These are phyloP conservation scores for Pseudofabraea citricarpa DNA, from an alignment of 2,329 filamentous ascomycete species.

Conservation along the genomic window DNA sequence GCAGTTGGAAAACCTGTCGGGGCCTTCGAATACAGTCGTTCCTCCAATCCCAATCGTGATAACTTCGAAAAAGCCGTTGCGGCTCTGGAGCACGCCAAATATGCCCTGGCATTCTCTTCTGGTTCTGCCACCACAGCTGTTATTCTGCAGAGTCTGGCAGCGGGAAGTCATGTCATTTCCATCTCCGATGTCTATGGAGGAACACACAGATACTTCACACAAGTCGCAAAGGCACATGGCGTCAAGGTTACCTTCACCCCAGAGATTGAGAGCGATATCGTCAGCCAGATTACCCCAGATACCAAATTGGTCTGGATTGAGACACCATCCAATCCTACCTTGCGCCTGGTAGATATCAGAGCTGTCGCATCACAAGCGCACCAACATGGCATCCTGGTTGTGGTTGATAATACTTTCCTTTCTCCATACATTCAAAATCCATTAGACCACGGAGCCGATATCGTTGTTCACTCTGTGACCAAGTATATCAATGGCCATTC, in stretches of 20 bases:
- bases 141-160: conserved; percentile 86
- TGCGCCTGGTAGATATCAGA: conserved; percentile 88
- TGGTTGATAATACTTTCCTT: conserved; percentile 99
- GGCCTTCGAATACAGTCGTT: conserved; percentile 87
- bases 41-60: conserved; percentile 88
- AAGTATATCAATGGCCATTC: conserved; percentile 99
- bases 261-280: conserved; percentile 83
- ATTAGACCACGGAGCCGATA: conserved; percentile 89
- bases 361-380: conserved; percentile 81
- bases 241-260: conserved; percentile 93
- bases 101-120: conserved; percentile 90
- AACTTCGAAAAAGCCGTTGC: conserved; percentile 93
- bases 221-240: conserved; percentile 90
- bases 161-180: conserved; percentile 90
- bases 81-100: conserved; percentile 84
- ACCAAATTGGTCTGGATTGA: conserved; percentile 98
- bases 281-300: conserved; percentile 76
- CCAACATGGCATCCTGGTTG: conserved; percentile 82
- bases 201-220: conserved; percentile 97
- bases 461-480: conserved; percentile 94
- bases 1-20: conserved; percentile 84
- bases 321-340: conserved; percentile 88
- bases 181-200: conserved; percentile 98
- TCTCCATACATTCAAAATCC: conserved; percentile 97
- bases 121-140: conserved; percentile 91